These are phyloP conservation scores for Phialemonium atrogriseum DNA, from an alignment of 2,329 filamentous ascomycete species.

Conservation along the genomic window DNA sequence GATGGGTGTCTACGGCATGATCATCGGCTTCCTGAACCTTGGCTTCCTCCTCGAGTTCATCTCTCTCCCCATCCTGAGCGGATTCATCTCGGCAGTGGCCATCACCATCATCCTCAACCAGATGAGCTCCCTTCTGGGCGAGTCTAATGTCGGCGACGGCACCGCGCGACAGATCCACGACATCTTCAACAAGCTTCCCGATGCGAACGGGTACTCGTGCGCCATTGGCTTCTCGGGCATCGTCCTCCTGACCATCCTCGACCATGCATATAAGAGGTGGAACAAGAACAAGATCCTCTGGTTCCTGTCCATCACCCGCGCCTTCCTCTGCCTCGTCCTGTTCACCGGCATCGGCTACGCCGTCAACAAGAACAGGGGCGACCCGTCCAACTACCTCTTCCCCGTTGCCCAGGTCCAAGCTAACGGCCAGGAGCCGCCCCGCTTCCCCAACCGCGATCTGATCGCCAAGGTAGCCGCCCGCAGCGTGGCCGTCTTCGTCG, in stretches of 20 bases:
- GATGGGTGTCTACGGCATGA: slow-evolving; percentile 52
- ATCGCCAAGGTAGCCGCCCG: slow-evolving; percentile 44
- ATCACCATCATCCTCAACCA: slow-evolving; percentile 60
- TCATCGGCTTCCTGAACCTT: slow-evolving; percentile 52
- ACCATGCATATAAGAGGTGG: slow-evolving; percentile 49
- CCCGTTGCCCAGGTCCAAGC: slow-evolving; percentile 49
- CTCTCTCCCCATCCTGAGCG: slow-evolving; percentile 54
- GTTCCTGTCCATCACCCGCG: slow-evolving; percentile 51
- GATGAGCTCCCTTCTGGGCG: slow-evolving; percentile 50
- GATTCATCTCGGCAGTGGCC: slow-evolving; percentile 59
- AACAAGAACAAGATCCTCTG: slow-evolving; percentile 48
- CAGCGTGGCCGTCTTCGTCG: slow-evolving; percentile 53
- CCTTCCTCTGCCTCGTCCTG: slow-evolving; percentile 50
- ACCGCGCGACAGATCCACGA: slow-evolving; percentile 51
- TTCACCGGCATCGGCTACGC: slow-evolving; percentile 57
- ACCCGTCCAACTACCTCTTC: slow-evolving; percentile 39
- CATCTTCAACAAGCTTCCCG: slow-evolving; percentile 45
- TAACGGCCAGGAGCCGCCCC: slow-evolving; percentile 42
- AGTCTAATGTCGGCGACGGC: slow-evolving; percentile 38
- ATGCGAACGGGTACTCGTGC: slow-evolving; percentile 49
- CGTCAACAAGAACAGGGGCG: slow-evolving; percentile 44
- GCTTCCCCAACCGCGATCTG: slow-evolving; percentile 35
- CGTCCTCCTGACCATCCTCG: slow-evolving; percentile 44
- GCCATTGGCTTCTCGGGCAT: slow-evolving; percentile 52
- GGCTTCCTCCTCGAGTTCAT: slow-evolving; percentile 60